Evolutionary conservation across 345 rosid species (phyloP).

Genomic region (Gossypioides kirkii): DNA sequence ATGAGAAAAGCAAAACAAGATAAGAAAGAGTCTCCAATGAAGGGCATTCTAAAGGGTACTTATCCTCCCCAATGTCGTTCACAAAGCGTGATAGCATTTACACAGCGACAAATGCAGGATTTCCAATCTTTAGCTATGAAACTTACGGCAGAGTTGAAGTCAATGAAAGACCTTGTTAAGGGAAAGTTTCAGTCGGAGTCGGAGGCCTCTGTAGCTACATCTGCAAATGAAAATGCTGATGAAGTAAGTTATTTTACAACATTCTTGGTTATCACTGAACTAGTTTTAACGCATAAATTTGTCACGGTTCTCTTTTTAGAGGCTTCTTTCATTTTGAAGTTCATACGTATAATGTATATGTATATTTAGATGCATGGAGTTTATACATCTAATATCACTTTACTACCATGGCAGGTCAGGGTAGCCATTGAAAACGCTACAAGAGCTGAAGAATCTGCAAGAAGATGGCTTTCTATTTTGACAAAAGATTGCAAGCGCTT

Average conservation of each 20-base stretch:
- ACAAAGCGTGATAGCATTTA: conserved; percentile 64
- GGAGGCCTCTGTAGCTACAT: conserved; percentile 28
- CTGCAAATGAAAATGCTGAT: conserved; percentile 36
- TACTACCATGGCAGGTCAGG: conserved; percentile 39
- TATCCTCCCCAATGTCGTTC: conserved; percentile 43
- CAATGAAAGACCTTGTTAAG: conserved; percentile 56
- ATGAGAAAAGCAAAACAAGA: conserved; percentile 25
- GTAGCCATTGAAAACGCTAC: conserved; percentile 44
- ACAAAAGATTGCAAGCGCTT: conserved; percentile 69
- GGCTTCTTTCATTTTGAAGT: too few species aligned
- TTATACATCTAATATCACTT: background rate
- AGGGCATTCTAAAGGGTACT: conserved; percentile 34
- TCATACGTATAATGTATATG: too few species aligned
- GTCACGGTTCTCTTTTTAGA: background rate
- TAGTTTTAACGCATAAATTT: background rate
- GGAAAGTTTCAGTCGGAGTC: conserved; percentile 35
- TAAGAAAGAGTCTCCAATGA: conserved; percentile 27
- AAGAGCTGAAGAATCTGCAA: conserved; percentile 53
- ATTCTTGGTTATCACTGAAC: background rate
- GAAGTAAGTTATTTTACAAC: conserved; percentile 36
- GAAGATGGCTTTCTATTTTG: conserved; percentile 57
- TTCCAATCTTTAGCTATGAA: conserved; percentile 46
- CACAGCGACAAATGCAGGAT: conserved; percentile 71
- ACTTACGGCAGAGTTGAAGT: conserved; percentile 57
- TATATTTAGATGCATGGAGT: background rate